These are phyloP conservation scores for Coniella lustricola DNA, from an alignment of 2,329 filamentous ascomycete species.

Conservation along the genomic window DNA sequence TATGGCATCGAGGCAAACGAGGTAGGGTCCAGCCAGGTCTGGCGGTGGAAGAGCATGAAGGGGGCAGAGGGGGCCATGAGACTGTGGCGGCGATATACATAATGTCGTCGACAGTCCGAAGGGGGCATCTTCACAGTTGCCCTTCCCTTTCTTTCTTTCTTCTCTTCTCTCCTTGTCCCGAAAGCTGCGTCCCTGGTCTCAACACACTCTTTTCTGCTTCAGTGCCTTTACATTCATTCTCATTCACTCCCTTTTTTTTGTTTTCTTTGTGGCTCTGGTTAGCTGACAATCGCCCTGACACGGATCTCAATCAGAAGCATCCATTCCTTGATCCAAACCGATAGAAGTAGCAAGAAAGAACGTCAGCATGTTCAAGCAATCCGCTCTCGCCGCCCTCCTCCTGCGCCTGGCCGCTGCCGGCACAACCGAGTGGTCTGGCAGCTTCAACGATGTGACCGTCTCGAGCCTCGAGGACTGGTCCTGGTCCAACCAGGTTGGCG, in stretches of 20 bases:
- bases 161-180: not conserved
- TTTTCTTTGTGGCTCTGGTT: conserved; percentile 17
- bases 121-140: too few relatives aligned
- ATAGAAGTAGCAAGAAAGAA: not conserved
- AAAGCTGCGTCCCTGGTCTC: conserved; percentile 5
- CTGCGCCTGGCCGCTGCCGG: conserved; percentile 28
- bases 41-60: not conserved
- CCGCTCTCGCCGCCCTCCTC: conserved; percentile 17
- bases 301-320: conserved; percentile 12
- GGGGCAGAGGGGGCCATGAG: not conserved
- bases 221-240: conserved; percentile 5
- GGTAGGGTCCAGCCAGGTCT: not conserved
- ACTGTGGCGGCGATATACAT: not conserved
- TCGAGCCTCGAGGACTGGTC: conserved; percentile 52
- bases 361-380: conserved; percentile 13
- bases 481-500: conserved; percentile 54
- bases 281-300: conserved; percentile 9
- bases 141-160: not conserved
- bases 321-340: conserved; percentile 5
- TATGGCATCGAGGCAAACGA: not conserved
- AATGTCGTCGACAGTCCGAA: conserved; percentile 5
- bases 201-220: conserved; percentile 8
- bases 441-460: conserved; percentile 48
- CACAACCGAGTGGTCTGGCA: conserved; percentile 53
- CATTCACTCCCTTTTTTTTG: conserved; percentile 14